Evolutionary conservation across 164 flowering plant genomes (phyloP).

Genomic region (Nymphaea thermarum): DNA sequence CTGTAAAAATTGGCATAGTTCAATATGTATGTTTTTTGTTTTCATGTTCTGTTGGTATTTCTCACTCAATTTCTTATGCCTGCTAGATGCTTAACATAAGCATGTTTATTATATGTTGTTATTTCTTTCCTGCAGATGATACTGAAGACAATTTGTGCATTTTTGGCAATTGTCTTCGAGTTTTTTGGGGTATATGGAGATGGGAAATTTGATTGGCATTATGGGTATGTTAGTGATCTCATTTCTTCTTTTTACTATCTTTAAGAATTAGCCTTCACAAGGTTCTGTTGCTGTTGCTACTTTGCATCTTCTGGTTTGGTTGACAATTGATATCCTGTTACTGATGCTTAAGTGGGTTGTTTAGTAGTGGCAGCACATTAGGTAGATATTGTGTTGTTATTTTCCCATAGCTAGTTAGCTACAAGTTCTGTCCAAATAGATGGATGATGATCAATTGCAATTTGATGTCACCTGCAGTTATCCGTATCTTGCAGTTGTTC

Average conservation of each 20-base stretch:
- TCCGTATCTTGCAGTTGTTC: slow-evolving; percentile 88
- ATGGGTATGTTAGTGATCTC: slow-evolving; percentile 47
- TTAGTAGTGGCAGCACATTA: not conserved
- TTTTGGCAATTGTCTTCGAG: slow-evolving; percentile 68
- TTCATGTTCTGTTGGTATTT: not conserved
- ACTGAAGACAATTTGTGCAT: slow-evolving; percentile 82
- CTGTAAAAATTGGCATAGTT: slow-evolving; percentile 96
- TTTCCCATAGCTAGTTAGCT: not conserved
- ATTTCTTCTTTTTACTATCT: not conserved
- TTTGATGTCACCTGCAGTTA: slow-evolving; percentile 47
- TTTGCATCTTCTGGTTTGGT: not conserved
- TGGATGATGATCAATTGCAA: slow-evolving; percentile 1
- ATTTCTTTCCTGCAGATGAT: slow-evolving; percentile 59
- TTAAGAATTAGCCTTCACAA: not conserved
- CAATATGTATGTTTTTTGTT: slow-evolving; percentile 67
- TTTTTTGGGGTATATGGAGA: slow-evolving; percentile 89
- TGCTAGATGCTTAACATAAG: not conserved
- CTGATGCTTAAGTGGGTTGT: not conserved
- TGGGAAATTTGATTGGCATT: slow-evolving; percentile 93
- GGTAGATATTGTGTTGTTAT: not conserved
- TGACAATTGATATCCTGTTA: not conserved
- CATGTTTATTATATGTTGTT: not conserved
- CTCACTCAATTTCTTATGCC: not conserved
- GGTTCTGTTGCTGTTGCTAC: not conserved
- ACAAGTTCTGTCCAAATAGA: not conserved